Conservation (phyloP, 306 rosid genomes). For the Cucurbita moschata region DNA sequence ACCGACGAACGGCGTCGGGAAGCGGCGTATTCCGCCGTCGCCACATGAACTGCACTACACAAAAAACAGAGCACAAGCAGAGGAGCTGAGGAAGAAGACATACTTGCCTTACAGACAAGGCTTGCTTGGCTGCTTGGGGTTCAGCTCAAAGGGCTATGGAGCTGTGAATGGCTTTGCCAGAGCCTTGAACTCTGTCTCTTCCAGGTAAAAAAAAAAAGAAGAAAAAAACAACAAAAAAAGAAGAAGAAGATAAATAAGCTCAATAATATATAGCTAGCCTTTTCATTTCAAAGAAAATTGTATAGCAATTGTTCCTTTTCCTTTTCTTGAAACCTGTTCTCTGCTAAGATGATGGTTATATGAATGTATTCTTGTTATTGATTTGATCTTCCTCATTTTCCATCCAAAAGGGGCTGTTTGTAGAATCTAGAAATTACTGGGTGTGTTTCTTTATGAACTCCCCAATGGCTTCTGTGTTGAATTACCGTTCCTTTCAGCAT, state of each 20-base stretch:
- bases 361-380: neutral
- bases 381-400: neutral
- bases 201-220: slow-evolving; percentile 37
- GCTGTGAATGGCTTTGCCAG: slow-evolving; percentile 93
- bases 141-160: slow-evolving; percentile 90
- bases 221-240: no score
- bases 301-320: slow-evolving; percentile 10
- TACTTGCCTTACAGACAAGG: slow-evolving; percentile 89
- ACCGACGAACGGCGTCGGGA: slow-evolving; percentile 67
- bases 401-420: neutral
- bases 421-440: slow-evolving; percentile 4
- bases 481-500: neutral
- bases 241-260: neutral
- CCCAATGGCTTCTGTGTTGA: slow-evolving; percentile 3
- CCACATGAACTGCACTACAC: slow-evolving; percentile 89
- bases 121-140: slow-evolving; percentile 83
- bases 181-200: slow-evolving; percentile 84
- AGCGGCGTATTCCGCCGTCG: slow-evolving; percentile 58
- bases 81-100: slow-evolving; percentile 86
- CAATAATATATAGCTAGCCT: neutral
- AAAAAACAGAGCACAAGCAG: slow-evolving; percentile 80
- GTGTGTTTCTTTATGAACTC: neutral
- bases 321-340: neutral
- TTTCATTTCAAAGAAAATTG: slow-evolving; percentile 15
- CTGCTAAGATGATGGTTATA: slow-evolving; percentile 8